These are phyloP conservation scores for Pseudohyphozyma bogoriensis DNA, from an alignment of 768 basidiomycete genomes.

Conservation along the genomic window DNA sequence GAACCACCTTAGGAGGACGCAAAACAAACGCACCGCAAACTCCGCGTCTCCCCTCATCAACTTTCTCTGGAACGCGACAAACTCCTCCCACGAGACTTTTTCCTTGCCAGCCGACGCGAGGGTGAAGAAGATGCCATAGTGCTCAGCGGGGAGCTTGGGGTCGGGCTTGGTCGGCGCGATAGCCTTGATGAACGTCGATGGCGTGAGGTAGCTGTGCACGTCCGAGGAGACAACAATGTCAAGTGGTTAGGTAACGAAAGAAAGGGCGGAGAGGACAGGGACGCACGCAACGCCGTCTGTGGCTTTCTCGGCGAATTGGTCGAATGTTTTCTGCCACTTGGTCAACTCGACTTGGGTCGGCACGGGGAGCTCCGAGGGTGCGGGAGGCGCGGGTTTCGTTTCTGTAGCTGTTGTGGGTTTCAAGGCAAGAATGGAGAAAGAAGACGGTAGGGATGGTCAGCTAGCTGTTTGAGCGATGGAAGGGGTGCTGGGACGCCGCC, in stretches of 20 bases:
- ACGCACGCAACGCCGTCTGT: slow-evolving; percentile 22
- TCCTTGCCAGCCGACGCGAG: slow-evolving; percentile 63
- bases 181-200: slow-evolving; percentile 84
- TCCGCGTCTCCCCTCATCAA: slow-evolving; percentile 92
- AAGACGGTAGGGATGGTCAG: no score
- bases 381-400: background rate
- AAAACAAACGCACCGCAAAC: slow-evolving; percentile 42
- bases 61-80: slow-evolving; percentile 84
- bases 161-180: slow-evolving; percentile 82
- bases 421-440: no score
- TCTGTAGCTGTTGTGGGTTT: no score
- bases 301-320: slow-evolving; percentile 19
- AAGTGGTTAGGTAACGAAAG: background rate
- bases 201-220: slow-evolving; percentile 62
- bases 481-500: no score
- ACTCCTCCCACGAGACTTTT: slow-evolving; percentile 87
- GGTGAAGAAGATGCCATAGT: slow-evolving; percentile 80
- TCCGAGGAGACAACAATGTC: background rate
- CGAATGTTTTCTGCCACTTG: slow-evolving; percentile 22
- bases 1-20: background rate
- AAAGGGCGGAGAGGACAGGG: background rate
- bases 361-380: background rate
- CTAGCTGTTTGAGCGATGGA: no score
- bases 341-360: slow-evolving; percentile 4
- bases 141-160: slow-evolving; percentile 71